Base-by-base conservation (phyloP, 495 filamentous ascomycete genomes). In the Neurospora africana region DNA sequence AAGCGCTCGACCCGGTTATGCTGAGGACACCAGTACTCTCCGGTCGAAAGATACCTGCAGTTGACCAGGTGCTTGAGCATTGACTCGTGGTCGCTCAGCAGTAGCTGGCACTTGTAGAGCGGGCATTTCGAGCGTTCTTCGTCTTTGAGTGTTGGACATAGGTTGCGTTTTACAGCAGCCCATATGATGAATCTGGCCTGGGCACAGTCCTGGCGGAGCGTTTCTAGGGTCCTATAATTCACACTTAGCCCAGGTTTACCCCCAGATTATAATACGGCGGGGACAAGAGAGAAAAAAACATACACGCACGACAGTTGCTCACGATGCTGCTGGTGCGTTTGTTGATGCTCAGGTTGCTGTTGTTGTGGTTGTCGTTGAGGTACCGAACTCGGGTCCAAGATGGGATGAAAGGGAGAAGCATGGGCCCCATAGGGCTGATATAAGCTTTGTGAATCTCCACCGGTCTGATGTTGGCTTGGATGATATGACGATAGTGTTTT, bases 101-200 rank as follows among this genome's bases (percentile, higher is more conserved):
- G 80, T 69, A 81, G 76, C 27, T 77, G 78, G 71, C 84, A 85
- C 39, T 77, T 76, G 61, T 83, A 73, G 43, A 85, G 76, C 69
- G 84, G 84, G 72, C 83, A 86, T 72, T 80, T 79, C 23, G 83
- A 75, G 68, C 78, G 78, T 69, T 86, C 82, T 73, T 78, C 77
- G 15, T 65, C 53, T 65, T 65, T 65, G 33, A 65, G 2, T 8
- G 27, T 19, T 6, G 77, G 70, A 37, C 76, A 78, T 78, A 84
- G 84, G 73, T 85, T 86, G 76, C 83, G 83, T 73, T 84, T 84
- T 58, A 84, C 79, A 53, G 83, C 83, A 44, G 82, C 82, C 84
- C 84, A 86, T 71, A 84, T 82, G 73, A 85, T 84, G 74, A 85
- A 86, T 38, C 83, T 76, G 70, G 84, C 79, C 36, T 79, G 75